Evolutionary conservation across 2,329 filamentous ascomycete genomes (phyloP).

Genomic region (Penicillium freii): DNA sequence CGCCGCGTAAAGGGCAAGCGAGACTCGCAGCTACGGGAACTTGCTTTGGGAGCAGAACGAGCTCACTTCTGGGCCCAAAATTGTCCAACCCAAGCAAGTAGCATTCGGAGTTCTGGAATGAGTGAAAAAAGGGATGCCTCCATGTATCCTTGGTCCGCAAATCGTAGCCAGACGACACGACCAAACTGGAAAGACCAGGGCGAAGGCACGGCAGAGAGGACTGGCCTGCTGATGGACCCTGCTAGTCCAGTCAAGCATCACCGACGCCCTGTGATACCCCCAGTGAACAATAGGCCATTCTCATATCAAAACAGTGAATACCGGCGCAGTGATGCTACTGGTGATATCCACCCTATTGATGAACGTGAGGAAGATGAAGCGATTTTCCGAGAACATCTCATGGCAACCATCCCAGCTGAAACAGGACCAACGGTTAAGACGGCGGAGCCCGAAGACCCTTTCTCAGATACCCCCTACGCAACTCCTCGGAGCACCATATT

Average conservation of each 20-base stretch:
- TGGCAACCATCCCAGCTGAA: conserved; percentile 19
- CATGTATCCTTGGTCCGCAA: conserved; percentile 33
- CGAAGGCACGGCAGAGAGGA: conserved; percentile 40
- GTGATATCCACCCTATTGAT: conserved; percentile 62
- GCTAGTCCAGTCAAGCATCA: conserved; percentile 41
- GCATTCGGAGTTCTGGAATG: conserved; percentile 33
- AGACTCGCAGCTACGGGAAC: conserved; percentile 55
- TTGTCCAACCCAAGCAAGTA: conserved; percentile 41
- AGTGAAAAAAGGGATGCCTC: conserved; percentile 18
- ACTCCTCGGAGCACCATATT: conserved; percentile 29
- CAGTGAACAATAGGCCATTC: conserved; percentile 38
- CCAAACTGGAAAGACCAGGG: conserved; percentile 29
- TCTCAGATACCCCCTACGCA: conserved; percentile 27
- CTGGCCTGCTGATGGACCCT: conserved; percentile 43
- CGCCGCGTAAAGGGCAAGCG: conserved; percentile 44
- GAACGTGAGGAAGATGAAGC: conserved; percentile 61
- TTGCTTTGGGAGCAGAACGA: conserved; percentile 53
- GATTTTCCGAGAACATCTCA: conserved; percentile 20
- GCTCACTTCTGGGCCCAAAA: conserved; percentile 43
- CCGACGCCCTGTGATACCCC: conserved; percentile 30
- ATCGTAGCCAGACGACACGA: conserved; percentile 19
- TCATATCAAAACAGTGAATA: conserved; percentile 47
- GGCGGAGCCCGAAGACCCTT: conserved; percentile 26
- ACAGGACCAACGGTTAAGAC: not conserved
- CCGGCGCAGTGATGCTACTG: conserved; percentile 50